phyloP scores from a whole-genome alignment of 2,329 filamentous ascomycete species.

The Emmonsiellopsis sp. region DNA sequence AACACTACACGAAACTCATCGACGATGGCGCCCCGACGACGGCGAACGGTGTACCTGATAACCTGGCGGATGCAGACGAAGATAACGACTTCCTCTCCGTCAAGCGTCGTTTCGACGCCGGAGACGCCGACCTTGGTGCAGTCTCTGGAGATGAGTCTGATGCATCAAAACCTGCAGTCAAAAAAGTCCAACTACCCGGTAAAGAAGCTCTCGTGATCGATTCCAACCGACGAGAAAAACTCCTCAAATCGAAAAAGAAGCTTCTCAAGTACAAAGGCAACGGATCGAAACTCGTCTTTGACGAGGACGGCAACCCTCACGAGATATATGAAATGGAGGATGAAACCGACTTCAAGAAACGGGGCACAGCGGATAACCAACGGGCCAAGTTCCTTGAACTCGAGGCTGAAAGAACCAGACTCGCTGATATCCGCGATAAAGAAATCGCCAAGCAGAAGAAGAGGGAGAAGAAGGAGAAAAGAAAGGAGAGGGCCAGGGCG shows the following conservation, averaged over 20 bases:
- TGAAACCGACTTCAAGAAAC: constrained; percentile 68
- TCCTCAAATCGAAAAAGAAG: constrained; percentile 92
- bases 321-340: constrained; percentile 80
- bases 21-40: constrained; percentile 46
- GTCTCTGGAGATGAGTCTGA: constrained; percentile 33
- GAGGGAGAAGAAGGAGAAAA: constrained; percentile 40
- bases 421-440: constrained; percentile 78
- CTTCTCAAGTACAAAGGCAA: constrained; percentile 83
- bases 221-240: constrained; percentile 89
- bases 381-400: constrained; percentile 67
- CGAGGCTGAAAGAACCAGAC: constrained; percentile 61
- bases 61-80: constrained; percentile 48
- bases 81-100: constrained; percentile 79
- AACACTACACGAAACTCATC: constrained; percentile 84
- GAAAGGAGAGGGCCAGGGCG: constrained; percentile 28
- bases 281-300: constrained; percentile 77
- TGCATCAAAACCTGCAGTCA: constrained; percentile 35
- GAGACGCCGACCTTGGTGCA: constrained; percentile 46
- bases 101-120: constrained; percentile 73
- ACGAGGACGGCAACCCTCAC: constrained; percentile 81
- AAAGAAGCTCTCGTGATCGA: constrained; percentile 71
- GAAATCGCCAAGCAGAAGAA: constrained; percentile 66
- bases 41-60: constrained; percentile 22
- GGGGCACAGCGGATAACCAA: constrained; percentile 68
- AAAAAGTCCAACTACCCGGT: constrained; percentile 46